Conservation (phyloP, 2,329 filamentous ascomycete genomes). For the Diplodia intermedia region DNA sequence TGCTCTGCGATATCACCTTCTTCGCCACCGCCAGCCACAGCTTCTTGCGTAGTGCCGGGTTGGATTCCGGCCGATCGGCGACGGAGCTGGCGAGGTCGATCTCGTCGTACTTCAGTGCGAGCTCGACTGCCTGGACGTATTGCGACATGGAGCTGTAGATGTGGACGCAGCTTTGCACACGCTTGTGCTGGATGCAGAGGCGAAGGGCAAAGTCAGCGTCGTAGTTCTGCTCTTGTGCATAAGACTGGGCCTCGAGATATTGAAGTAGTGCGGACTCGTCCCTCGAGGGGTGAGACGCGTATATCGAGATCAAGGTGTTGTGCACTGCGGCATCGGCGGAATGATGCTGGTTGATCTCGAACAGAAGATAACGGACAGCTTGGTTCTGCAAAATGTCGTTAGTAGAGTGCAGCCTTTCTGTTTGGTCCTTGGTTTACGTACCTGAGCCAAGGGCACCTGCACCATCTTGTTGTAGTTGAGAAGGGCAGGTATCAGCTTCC, state of each 20-base stretch:
- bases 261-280: constrained; percentile 86
- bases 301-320: constrained; percentile 95
- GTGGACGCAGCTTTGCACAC: constrained; percentile 92
- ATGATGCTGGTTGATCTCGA: constrained; percentile 85
- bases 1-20: constrained; percentile 86
- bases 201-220: constrained; percentile 96
- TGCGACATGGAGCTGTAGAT: constrained; percentile 98
- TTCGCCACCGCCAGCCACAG: constrained; percentile 95
- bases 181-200: constrained; percentile 91
- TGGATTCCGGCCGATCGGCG: constrained; percentile 63
- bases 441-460: constrained; percentile 64
- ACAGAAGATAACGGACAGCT: constrained; percentile 90
- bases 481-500: constrained; percentile 89
- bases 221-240: constrained; percentile 76
- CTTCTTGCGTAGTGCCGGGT: constrained; percentile 83
- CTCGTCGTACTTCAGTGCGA: constrained; percentile 87
- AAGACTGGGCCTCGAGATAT: constrained; percentile 87
- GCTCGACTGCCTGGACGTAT: constrained; percentile 89
- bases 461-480: constrained; percentile 89
- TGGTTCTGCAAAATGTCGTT: constrained; percentile 67
- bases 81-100: constrained; percentile 89
- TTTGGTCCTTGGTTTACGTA: constrained; percentile 51
- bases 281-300: constrained; percentile 81
- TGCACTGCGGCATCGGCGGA: constrained; percentile 87
- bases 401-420: not conserved